Evolutionary conservation across 805 yeast species (phyloP), one percentile per base, ranked within the genome.

Genomic region (Ogataea nitratoaversa): DNA sequence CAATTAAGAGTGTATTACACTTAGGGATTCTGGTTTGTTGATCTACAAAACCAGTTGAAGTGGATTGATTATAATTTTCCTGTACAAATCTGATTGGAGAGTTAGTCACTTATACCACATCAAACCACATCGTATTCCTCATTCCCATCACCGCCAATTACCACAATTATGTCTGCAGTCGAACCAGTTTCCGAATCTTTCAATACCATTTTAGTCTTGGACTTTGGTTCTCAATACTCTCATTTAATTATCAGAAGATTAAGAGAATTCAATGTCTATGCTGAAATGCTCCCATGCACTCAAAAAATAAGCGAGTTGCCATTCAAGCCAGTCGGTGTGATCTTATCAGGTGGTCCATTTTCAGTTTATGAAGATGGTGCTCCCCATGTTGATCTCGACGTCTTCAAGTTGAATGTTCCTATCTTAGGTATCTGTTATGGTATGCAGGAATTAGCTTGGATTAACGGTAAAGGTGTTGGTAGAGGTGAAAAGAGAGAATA

Each of bases 231-330:
- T 46, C 99, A 93, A 72, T 93, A 93, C 72, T 87, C 96, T 43
- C 99, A 93, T 62, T 71, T 93, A 63, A 89, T 93, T 65, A 90
- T 97, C 46, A 84, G 99, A 70, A 86, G 99, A 70, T 77, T 93
- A 55, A 87, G 99, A 76, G 99, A 93, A 67, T 86, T 90, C 74
- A 89, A 93, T 66, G 91, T 93, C 52, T 93, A 93, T 67, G 98
- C 99, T 52, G 99, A 93, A 71, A 93, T 93, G 99, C 78, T 93
- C 50, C 99, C 99, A 53, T 93, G 99, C 71, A 93, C 99, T 40
- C 99, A 95, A 70, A 93, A 93, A 73, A 91, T 93, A 61, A 63
- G 83, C 40, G 97, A 91, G 53, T 76, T 93, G 56, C 67, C 81
- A 44, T 93, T 96, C 95, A 90, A 79, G 63, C 99, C 99, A 53